phyloP scores from a whole-genome alignment of 2,329 filamentous ascomycete species.

The Penicillium sclerotiorum region DNA sequence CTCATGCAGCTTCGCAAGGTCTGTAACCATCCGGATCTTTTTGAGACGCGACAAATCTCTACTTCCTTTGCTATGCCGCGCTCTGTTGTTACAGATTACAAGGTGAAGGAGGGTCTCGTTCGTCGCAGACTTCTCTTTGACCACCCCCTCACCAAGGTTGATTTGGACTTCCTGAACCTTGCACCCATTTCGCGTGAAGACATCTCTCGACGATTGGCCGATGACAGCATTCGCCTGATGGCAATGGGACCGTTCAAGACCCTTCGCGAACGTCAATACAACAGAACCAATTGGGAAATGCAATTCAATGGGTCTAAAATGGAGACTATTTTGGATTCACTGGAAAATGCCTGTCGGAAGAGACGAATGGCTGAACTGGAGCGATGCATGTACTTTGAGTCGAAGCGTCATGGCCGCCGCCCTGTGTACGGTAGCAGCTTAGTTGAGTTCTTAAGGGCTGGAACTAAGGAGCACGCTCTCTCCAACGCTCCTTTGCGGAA shows the following conservation, averaged over 20 bases:
- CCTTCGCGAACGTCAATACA: conserved; percentile 71
- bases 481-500: conserved; percentile 64
- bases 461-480: conserved; percentile 60
- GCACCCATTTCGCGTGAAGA: conserved; percentile 71
- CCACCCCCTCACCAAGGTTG: conserved; percentile 65
- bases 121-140: conserved; percentile 66
- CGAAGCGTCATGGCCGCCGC: conserved; percentile 74
- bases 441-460: conserved; percentile 72
- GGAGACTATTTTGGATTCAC: conserved; percentile 68
- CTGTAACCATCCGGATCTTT: conserved; percentile 96
- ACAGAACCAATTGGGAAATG: conserved; percentile 56
- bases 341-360: conserved; percentile 72
- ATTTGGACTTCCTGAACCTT: conserved; percentile 77
- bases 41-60: conserved; percentile 93
- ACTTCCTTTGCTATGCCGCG: conserved; percentile 91
- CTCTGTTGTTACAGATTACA: conserved; percentile 75
- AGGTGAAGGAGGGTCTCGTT: conserved; percentile 70
- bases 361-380: conserved; percentile 76
- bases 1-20: conserved; percentile 97
- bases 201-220: conserved; percentile 57
- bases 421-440: conserved; percentile 81
- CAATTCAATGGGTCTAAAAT: conserved; percentile 68
- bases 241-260: conserved; percentile 70
- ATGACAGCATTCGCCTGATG: conserved; percentile 66
- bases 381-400: conserved; percentile 78